phyloP scores from a whole-genome alignment of 306 rosid genomes.

The Trichosanthes truncata region DNA sequence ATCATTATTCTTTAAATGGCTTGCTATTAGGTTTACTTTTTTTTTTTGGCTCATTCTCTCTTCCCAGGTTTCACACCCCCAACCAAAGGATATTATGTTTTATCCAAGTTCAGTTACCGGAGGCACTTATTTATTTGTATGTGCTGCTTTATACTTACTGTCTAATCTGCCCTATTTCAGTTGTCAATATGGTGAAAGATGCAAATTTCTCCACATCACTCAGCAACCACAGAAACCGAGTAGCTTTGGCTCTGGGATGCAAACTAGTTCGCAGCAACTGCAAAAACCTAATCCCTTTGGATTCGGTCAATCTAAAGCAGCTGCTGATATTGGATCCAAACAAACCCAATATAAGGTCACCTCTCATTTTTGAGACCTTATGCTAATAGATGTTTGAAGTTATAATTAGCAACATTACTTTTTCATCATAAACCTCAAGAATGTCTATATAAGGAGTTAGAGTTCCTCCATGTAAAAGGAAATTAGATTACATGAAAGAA shows the following conservation, averaged over 20 bases:
- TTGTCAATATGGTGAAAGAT: constrained; percentile 65
- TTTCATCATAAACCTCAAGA: background rate
- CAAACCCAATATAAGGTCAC: constrained; percentile 49
- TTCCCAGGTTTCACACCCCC: background rate
- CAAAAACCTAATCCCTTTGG: constrained; percentile 67
- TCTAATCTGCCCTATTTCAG: constrained; percentile 26
- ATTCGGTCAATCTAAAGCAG: constrained; percentile 33
- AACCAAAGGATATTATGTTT: background rate
- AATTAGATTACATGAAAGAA: background rate
- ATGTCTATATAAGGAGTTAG: background rate
- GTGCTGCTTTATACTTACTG: background rate
- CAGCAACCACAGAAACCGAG: constrained; percentile 45
- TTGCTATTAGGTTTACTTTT: background rate
- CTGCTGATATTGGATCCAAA: constrained; percentile 27
- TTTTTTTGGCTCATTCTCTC: background rate
- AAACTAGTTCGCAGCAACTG: constrained; percentile 27
- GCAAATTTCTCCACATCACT: constrained; percentile 42
- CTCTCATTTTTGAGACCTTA: constrained; percentile 6
- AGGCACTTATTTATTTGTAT: background rate
- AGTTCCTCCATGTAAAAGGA: background rate
- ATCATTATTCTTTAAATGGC: background rate
- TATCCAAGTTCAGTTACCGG: background rate
- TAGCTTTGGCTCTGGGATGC: constrained; percentile 38
- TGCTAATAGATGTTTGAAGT: background rate
- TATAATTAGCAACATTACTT: background rate